Conservation (phyloP, 2,329 filamentous ascomycete genomes). For the Aspergillus sp. region DNA sequence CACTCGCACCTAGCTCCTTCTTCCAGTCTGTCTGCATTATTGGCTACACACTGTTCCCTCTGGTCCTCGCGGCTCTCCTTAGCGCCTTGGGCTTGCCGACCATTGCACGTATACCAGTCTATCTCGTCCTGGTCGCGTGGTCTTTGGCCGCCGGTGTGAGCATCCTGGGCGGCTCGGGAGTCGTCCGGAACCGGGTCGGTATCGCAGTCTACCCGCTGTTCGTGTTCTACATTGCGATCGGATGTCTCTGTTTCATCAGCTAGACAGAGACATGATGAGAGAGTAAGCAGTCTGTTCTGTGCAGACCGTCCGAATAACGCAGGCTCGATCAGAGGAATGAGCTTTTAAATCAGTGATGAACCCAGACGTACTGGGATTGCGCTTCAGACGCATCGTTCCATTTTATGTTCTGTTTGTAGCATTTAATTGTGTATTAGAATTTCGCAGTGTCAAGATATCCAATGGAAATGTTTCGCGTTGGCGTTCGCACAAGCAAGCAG, state of each 20-base stretch:
- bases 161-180: conserved; percentile 91
- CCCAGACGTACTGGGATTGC: background rate
- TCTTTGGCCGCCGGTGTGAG: conserved; percentile 93
- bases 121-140: conserved; percentile 84
- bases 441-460: conserved; percentile 18
- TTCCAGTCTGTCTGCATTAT: conserved; percentile 98
- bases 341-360: background rate
- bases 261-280: conserved; percentile 40
- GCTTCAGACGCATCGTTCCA: background rate
- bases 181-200: conserved; percentile 89
- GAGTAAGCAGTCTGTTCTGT: background rate
- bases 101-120: conserved; percentile 84
- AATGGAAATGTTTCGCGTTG: conserved; percentile 9
- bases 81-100: conserved; percentile 77
- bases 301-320: too few species aligned
- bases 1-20: conserved; percentile 69
- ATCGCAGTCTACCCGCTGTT: conserved; percentile 93
- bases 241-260: conserved; percentile 96
- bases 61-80: conserved; percentile 87
- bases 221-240: conserved; percentile 90
- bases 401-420: conserved; percentile 5
- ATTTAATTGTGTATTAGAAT: conserved; percentile 13
- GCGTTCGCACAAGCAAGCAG: too few species aligned
- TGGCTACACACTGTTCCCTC: conserved; percentile 94
- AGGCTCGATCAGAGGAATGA: too few species aligned